These are phyloP conservation scores for Jamesozyma lodderae DNA, from an alignment of 805 yeast species.

Conservation along the genomic window DNA sequence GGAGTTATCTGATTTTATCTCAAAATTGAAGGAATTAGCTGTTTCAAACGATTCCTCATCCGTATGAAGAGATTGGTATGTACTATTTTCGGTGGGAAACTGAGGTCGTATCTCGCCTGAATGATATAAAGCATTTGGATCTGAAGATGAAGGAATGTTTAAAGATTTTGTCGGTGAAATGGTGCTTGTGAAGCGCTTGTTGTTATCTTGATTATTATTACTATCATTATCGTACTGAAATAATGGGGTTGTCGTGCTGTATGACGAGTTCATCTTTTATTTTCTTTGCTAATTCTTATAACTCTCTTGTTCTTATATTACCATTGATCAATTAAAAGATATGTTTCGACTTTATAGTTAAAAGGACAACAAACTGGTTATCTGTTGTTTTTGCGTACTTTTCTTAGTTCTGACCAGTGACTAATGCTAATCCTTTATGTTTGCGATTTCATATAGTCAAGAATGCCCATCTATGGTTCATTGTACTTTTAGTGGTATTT, in stretches of 20 bases:
- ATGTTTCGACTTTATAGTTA: no score
- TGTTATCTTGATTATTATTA: background rate
- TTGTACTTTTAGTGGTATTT: no score
- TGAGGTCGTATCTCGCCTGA: background rate
- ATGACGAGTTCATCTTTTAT: background rate
- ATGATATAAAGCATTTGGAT: background rate
- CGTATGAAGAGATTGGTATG: conserved; percentile 1
- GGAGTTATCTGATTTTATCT: background rate
- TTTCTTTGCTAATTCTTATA: no score
- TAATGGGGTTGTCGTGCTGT: conserved; percentile 6
- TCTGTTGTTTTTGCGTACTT: background rate
- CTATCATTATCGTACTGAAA: background rate
- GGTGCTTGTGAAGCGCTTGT: conserved; percentile 3
- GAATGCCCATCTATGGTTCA: no score
- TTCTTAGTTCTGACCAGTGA: no score
- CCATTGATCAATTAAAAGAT: no score
- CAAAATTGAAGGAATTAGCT: conserved; percentile 4
- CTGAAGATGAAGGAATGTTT: background rate
- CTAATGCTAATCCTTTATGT: no score
- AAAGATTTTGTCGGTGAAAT: conserved; percentile 13
- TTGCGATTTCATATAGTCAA: no score
- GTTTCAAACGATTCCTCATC: conserved; percentile 6
- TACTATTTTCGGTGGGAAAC: background rate
- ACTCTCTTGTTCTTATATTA: no score
- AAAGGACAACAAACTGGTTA: no score